Conservation (phyloP, 1,284 basidiomycete genomes). For the Ceratobasidium theobromae region DNA sequence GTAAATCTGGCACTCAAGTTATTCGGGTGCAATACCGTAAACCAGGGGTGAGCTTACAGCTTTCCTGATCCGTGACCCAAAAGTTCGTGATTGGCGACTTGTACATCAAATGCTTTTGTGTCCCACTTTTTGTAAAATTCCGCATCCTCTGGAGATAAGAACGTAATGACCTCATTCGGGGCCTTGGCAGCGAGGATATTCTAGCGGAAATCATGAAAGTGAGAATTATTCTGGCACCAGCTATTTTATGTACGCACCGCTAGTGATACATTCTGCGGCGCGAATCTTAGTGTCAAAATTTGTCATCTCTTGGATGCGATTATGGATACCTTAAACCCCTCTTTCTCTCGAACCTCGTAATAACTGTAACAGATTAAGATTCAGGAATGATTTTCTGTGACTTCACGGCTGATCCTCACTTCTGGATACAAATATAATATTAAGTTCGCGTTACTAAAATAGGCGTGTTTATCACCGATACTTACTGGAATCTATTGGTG, state of each 20-base stretch:
- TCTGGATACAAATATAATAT: neutral
- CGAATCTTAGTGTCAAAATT: slow-evolving; percentile 17
- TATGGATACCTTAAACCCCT: slow-evolving; percentile 64
- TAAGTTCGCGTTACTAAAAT: slow-evolving; percentile 43
- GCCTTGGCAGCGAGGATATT: slow-evolving; percentile 82
- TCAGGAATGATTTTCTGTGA: neutral
- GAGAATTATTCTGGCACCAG: neutral
- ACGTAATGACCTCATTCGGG: slow-evolving; percentile 76
- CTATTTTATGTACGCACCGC: slow-evolving; percentile 51
- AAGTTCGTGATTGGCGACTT: slow-evolving; percentile 83
- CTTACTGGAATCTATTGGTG: slow-evolving; percentile 60
- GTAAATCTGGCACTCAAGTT: slow-evolving; percentile 49
- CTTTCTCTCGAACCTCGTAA: slow-evolving; percentile 74
- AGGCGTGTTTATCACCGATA: slow-evolving; percentile 6
- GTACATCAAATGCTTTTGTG: slow-evolving; percentile 72
- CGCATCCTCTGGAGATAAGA: slow-evolving; percentile 71
- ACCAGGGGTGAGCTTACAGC: neutral
- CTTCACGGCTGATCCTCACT: neutral
- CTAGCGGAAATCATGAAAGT: slow-evolving; percentile 43
- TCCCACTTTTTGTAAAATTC: slow-evolving; percentile 76
- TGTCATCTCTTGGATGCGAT: neutral
- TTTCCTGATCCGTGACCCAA: slow-evolving; percentile 61
- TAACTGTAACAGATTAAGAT: slow-evolving; percentile 44
- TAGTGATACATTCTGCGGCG: slow-evolving; percentile 61
- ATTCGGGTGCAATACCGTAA: slow-evolving; percentile 43